Base-by-base conservation (phyloP, 2,329 filamentous ascomycete genomes). In the Lecanicillium sp. region DNA sequence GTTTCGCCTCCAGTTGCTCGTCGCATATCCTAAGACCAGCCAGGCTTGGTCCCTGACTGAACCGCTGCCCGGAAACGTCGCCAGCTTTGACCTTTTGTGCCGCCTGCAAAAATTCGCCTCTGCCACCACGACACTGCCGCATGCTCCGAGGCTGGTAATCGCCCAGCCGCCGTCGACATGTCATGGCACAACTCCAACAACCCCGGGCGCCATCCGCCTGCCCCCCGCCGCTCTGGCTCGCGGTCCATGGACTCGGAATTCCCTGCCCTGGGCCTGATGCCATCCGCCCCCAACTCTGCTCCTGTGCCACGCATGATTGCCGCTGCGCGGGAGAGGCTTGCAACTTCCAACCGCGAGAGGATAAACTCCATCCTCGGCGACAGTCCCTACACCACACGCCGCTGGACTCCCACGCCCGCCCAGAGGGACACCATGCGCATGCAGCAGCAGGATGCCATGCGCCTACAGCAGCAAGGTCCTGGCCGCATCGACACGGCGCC, bases 141-240 rank as follows among this genome's bases (percentile, higher is more conserved):
- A 29, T 44, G 32, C n/a, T n/a, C n/a, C n/a, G n/a, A n/a, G n/a
- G n/a, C n/a, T n/a, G n/a, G n/a, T n/a, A n/a, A n/a, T n/a, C n/a
- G n/a, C n/a, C n/a, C n/a, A n/a, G n/a, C n/a, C n/a, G n/a, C n/a
- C n/a, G n/a, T n/a, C n/a, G n/a, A n/a, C n/a, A 47, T 47, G 44
- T 40, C 44, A 33, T 47, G 44, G 44, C 36, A 39, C 17, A 35
- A 47, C 19, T 47, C 44, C 27, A 47, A 47, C 19, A 24, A 47
- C 12, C 15, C 44, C 4, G 26, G 36, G 6, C 20, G 29, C 26
- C 44, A 20, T 14, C 36, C 44, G 21, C 44, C 27, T 3, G 27
- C 19, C n/a, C 14, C 12, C 9, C 37, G 37, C 37, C 45, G 23
- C 27, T 8, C 30, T 20, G 23, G 5, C 5, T 17, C 29, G 3